Conservation (phyloP, 768 basidiomycete species). For the Trametes coccinea region DNA sequence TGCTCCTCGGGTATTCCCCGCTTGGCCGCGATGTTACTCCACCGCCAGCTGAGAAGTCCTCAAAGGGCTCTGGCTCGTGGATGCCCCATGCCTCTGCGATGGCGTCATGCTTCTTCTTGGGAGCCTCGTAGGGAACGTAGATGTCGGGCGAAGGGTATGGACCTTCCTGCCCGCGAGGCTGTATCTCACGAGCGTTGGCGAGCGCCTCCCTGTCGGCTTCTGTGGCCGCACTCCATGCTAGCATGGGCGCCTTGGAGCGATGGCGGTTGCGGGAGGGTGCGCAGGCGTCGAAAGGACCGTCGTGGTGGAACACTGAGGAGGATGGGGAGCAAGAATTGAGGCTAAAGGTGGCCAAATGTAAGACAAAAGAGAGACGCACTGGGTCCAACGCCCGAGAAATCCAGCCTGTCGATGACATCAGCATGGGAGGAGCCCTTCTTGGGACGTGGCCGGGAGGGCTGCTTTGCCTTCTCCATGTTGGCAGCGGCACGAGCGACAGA, state of each 20-base stretch:
- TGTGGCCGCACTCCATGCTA: slow-evolving; percentile 60
- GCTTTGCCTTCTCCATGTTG: slow-evolving; percentile 47
- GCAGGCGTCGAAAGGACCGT: slow-evolving; percentile 90
- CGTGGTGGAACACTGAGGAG: slow-evolving; percentile 84
- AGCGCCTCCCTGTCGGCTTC: slow-evolving; percentile 45
- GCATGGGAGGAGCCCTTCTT: slow-evolving; percentile 82
- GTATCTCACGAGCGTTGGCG: slow-evolving; percentile 26
- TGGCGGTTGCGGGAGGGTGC: slow-evolving; percentile 87
- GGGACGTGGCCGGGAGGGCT: slow-evolving; percentile 44
- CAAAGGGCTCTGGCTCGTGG: slow-evolving; percentile 88
- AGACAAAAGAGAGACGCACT: slow-evolving; percentile 50
- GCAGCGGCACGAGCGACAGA: slow-evolving; percentile 40
- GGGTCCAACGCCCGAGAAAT: slow-evolving; percentile 81
- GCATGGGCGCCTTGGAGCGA: slow-evolving; percentile 78
- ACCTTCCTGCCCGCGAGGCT: slow-evolving; percentile 30
- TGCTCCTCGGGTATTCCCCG: slow-evolving; percentile 55
- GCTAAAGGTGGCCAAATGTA: slow-evolving; percentile 1
- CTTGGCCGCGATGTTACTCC: slow-evolving; percentile 37
- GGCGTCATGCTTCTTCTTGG: slow-evolving; percentile 86
- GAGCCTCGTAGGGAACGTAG: slow-evolving; percentile 52
- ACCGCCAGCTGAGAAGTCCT: slow-evolving; percentile 86
- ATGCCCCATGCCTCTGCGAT: slow-evolving; percentile 94
- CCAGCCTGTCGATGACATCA: slow-evolving; percentile 88
- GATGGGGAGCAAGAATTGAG: neutral
- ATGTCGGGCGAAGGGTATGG: slow-evolving; percentile 47